Evolutionary conservation across 1,284 basidiomycete species (phyloP).

Genomic region (Apiotrichum gamsii): DNA sequence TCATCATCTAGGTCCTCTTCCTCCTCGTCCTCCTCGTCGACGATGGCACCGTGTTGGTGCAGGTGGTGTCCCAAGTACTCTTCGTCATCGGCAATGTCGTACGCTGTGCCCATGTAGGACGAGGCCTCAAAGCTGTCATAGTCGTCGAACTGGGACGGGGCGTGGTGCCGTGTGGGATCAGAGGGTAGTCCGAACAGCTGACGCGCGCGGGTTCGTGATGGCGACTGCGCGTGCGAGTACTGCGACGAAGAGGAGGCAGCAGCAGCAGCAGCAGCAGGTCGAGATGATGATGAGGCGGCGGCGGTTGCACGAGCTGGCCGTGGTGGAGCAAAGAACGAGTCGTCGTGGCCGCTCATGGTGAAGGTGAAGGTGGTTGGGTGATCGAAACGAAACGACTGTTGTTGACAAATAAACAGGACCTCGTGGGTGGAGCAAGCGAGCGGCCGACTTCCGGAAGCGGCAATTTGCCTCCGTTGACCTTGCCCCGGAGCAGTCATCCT

Average conservation of each 20-base stretch:
- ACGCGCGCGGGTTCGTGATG: not conserved
- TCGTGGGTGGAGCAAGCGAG: no score
- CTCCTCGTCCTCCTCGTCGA: not conserved
- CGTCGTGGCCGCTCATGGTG: constrained; percentile 8
- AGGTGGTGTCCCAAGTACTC: constrained; percentile 1
- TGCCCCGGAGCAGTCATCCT: no score
- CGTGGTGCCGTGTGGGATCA: not conserved
- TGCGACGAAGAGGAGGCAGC: no score
- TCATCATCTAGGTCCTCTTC: not conserved
- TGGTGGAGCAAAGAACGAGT: constrained; percentile 14
- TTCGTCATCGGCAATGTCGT: not conserved
- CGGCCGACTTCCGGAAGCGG: no score
- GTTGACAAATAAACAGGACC: no score
- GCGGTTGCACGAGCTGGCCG: no score
- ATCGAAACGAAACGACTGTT: no score
- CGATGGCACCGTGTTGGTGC: not conserved
- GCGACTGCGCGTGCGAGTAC: no score
- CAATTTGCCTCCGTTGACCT: no score
- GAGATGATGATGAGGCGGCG: no score
- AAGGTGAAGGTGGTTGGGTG: not conserved
- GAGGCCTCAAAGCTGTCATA: not conserved
- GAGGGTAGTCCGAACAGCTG: not conserved
- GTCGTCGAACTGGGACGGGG: not conserved
- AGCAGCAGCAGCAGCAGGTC: no score
- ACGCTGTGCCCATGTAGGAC: not conserved